Evolutionary conservation across 2,329 filamentous ascomycete genomes (phyloP).

Genomic region (Claviceps pusilla): DNA sequence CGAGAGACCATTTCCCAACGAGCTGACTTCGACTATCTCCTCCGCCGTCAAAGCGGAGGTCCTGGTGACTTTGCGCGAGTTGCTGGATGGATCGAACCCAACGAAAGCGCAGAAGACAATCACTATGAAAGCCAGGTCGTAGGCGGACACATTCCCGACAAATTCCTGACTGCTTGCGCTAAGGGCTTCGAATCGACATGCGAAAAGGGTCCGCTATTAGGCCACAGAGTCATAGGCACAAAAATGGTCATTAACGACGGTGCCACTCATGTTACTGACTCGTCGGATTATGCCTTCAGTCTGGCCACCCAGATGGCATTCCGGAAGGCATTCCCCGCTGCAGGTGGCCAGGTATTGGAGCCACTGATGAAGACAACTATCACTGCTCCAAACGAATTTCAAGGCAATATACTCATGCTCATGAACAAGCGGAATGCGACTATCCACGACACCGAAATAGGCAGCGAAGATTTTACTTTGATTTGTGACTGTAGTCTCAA

Average conservation of each 20-base stretch:
- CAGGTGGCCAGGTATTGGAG: conserved; percentile 73
- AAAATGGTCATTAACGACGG: conserved; percentile 91
- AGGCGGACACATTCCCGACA: conserved; percentile 85
- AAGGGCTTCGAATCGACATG: conserved; percentile 83
- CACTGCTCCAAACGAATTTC: conserved; percentile 91
- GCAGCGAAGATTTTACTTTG: conserved; percentile 84
- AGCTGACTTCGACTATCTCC: conserved; percentile 77
- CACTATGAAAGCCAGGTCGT: conserved; percentile 75
- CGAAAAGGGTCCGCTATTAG: conserved; percentile 76
- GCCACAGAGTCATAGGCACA: conserved; percentile 80
- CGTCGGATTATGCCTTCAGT: conserved; percentile 91
- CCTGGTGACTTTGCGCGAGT: conserved; percentile 93
- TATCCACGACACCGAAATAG: conserved; percentile 91
- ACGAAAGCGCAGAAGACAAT: conserved; percentile 56
- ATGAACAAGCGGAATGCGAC: conserved; percentile 94
- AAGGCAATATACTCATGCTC: conserved; percentile 85
- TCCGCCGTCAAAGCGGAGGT: conserved; percentile 91
- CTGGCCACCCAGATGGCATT: conserved; percentile 92
- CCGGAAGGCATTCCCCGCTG: conserved; percentile 76
- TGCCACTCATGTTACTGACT: conserved; percentile 94
- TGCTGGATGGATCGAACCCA: conserved; percentile 80
- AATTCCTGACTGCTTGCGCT: conserved; percentile 84
- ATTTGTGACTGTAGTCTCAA: conserved; percentile 87
- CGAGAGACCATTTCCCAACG: conserved; percentile 75
- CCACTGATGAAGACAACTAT: conserved; percentile 97